A percentile compares a stretch with the other conserved stretches of the same genome.
Evolutionary conservation across 148 eudicot species (phyloP).

Genomic region (Heliamphora exappendiculata): DNA sequence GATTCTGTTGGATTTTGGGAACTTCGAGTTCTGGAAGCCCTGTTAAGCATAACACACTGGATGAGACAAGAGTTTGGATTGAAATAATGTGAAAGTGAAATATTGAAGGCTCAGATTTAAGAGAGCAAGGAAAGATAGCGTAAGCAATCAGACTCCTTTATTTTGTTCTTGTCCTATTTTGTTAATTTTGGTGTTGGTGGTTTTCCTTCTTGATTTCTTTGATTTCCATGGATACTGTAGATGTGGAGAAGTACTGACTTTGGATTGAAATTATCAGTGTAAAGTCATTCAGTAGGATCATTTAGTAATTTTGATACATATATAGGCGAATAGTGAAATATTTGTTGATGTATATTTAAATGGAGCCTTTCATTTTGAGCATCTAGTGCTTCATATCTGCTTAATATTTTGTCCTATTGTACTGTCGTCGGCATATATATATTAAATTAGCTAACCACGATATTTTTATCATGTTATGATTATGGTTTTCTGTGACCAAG

Average conservation of each 20-base stretch:
- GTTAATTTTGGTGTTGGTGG: not conserved
- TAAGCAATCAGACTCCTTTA: not conserved
- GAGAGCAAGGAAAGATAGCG: not conserved
- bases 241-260: not conserved
- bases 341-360: not conserved
- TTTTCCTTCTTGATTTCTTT: not conserved
- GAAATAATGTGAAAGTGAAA: slow-evolving; percentile 3
- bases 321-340: slow-evolving; percentile 7
- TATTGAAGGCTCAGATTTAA: not conserved
- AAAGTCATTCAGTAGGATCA: slow-evolving; percentile 7
- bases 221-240: not conserved
- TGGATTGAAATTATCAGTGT: slow-evolving; percentile 1
- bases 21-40: not conserved
- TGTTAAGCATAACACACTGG: not conserved
- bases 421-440: no score
- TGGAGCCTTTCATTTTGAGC: not conserved
- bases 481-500: no score
- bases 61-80: not conserved
- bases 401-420: not conserved
- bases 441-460: no score
- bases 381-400: not conserved
- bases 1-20: not conserved
- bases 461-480: no score
- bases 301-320: not conserved
- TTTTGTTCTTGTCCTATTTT: not conserved